phyloP scores from a whole-genome alignment of 192 early-diverging fungal genomes.

The Coemansia sp. region DNA sequence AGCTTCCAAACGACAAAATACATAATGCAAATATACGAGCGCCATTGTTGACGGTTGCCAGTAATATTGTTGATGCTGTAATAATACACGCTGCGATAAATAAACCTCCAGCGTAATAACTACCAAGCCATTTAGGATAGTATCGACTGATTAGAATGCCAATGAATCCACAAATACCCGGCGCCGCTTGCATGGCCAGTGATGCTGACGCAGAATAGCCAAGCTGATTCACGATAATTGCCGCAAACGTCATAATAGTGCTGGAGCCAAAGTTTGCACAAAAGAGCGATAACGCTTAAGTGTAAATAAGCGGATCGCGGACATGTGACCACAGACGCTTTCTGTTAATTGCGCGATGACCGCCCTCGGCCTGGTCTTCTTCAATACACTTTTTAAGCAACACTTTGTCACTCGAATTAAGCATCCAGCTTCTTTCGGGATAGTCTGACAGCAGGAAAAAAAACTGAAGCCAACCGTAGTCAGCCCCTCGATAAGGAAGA shows the following conservation, averaged over 20 bases:
- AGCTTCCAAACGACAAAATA: constrained; percentile 41
- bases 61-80: constrained; percentile 25
- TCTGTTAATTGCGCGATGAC: constrained; percentile 30
- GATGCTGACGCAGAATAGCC: constrained; percentile 32
- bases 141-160: constrained; percentile 32
- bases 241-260: constrained; percentile 46
- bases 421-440: constrained; percentile 41
- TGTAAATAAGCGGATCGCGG: constrained; percentile 33
- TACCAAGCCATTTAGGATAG: constrained; percentile 34
- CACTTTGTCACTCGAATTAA: constrained; percentile 25
- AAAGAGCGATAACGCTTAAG: constrained; percentile 37
- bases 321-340: constrained; percentile 19
- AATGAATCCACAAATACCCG: constrained; percentile 44
- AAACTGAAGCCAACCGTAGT: constrained; percentile 34
- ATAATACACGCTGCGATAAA: constrained; percentile 42
- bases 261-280: constrained; percentile 47
- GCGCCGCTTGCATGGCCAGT: constrained; percentile 47
- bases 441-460: constrained; percentile 41
- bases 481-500: constrained; percentile 51
- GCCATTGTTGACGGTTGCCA: constrained; percentile 40
- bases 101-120: constrained; percentile 32
- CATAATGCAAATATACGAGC: constrained; percentile 48
- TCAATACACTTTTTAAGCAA: constrained; percentile 32
- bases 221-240: constrained; percentile 44
- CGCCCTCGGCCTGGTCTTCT: constrained; percentile 32